These are phyloP conservation scores for Ogataea nitratoaversa DNA, from an alignment of 805 yeast genomes.

Conservation along the genomic window DNA sequence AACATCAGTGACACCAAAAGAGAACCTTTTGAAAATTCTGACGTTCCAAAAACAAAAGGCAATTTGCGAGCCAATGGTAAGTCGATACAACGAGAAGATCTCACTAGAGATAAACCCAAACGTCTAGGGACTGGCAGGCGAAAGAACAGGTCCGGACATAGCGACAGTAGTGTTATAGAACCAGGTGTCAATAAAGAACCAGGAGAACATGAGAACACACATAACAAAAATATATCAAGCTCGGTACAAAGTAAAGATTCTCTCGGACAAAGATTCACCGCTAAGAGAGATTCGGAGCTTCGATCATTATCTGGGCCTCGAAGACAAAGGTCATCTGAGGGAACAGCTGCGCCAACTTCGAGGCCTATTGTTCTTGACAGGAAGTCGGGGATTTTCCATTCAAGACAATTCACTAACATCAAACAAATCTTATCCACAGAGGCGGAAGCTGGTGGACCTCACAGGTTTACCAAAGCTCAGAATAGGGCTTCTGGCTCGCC, in stretches of 20 bases:
- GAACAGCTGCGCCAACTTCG: neutral
- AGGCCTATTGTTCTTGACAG: neutral
- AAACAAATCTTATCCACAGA: neutral
- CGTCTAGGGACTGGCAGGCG: neutral
- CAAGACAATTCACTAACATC: neutral
- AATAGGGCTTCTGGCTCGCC: neutral
- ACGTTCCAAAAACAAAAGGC: neutral
- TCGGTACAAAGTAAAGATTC: neutral
- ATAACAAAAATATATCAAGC: neutral
- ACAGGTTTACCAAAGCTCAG: neutral
- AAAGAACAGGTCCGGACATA: too few species aligned
- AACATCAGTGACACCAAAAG: neutral
- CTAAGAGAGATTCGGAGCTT: neutral
- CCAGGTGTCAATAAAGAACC: neutral
- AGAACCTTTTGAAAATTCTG: neutral
- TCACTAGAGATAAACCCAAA: too few species aligned
- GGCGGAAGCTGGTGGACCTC: neutral
- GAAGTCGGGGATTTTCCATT: neutral
- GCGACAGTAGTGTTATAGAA: too few species aligned
- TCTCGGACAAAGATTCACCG: neutral
- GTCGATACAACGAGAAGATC: too few species aligned
- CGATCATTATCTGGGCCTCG: neutral
- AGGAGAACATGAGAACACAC: neutral
- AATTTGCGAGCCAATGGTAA: too few species aligned
- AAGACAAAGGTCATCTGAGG: neutral